Evolutionary conservation across 2,329 filamentous ascomycete genomes (phyloP).

Genomic region (Penicillium sumatraense): DNA sequence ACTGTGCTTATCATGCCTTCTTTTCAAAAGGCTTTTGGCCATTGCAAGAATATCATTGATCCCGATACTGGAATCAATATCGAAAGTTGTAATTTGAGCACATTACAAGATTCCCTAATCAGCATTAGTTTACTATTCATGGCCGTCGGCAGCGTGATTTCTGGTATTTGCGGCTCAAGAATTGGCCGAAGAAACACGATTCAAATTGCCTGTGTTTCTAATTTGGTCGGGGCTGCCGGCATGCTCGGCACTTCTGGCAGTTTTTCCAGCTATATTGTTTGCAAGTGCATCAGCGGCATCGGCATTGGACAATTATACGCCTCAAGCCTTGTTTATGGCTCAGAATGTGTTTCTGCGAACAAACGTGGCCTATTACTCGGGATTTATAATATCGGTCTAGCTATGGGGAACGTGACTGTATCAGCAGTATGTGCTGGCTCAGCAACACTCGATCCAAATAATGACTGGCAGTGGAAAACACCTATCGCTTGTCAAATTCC

Average conservation of each 20-base stretch:
- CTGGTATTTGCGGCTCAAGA: conserved; percentile 13
- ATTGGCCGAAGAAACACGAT: conserved; percentile 19
- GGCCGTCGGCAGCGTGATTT: conserved; percentile 15
- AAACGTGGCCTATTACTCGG: conserved; percentile 21
- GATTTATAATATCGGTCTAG: conserved; percentile 23
- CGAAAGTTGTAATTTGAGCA: conserved; percentile 12
- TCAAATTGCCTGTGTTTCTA: conserved; percentile 19
- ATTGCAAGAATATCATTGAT: conserved; percentile 2
- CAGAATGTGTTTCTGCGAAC: conserved; percentile 18
- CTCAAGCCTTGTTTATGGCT: conserved; percentile 16
- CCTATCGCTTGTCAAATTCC: conserved; percentile 30
- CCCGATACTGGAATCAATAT: neutral
- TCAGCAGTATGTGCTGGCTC: conserved; percentile 26
- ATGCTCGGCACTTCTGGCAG: conserved; percentile 22
- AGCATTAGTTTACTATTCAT: conserved; percentile 24
- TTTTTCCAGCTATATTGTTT: conserved; percentile 22
- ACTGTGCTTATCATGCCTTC: conserved; percentile 22
- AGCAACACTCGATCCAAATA: conserved; percentile 11
- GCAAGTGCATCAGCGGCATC: conserved; percentile 22
- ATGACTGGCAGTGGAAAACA: conserved; percentile 28
- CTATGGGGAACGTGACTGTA: conserved; percentile 20
- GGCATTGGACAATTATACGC: conserved; percentile 21
- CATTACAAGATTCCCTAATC: conserved; percentile 26
- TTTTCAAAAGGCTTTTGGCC: conserved; percentile 18
- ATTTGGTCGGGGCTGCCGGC: conserved; percentile 18